Evolutionary conservation across 2,329 filamentous ascomycete genomes (phyloP).

Genomic region (Colletotrichum karsti): DNA sequence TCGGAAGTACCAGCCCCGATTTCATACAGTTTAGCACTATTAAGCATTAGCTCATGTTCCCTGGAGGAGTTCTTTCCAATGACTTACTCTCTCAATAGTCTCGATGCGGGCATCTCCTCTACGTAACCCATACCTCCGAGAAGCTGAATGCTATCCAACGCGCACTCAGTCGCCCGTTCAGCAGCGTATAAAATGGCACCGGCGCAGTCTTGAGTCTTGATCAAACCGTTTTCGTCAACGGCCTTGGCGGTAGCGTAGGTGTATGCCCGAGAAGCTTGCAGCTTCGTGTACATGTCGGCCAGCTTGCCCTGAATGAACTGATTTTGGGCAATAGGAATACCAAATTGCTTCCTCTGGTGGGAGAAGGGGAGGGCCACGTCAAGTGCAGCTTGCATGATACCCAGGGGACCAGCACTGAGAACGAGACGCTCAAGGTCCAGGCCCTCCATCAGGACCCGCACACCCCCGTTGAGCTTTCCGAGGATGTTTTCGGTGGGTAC

Average conservation of each 20-base stretch:
- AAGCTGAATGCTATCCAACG: constrained; percentile 89
- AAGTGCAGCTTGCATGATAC: constrained; percentile 91
- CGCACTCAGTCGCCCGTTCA: constrained; percentile 86
- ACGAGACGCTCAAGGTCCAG: constrained; percentile 94
- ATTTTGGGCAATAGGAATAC: constrained; percentile 85
- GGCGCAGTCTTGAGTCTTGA: constrained; percentile 91
- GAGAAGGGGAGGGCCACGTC: constrained; percentile 89
- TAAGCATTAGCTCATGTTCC: constrained; percentile 36
- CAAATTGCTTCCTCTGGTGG: constrained; percentile 91
- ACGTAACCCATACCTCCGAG: constrained; percentile 96
- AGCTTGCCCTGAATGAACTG: constrained; percentile 93
- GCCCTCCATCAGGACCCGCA: constrained; percentile 94
- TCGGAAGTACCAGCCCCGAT: constrained; percentile 97
- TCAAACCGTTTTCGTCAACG: constrained; percentile 78
- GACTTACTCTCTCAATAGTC: constrained; percentile 76
- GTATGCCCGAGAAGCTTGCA: constrained; percentile 84
- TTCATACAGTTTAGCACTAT: constrained; percentile 82
- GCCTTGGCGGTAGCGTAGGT: constrained; percentile 84
- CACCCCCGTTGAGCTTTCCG: constrained; percentile 81
- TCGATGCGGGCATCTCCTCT: constrained; percentile 91
- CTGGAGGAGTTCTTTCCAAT: background rate
- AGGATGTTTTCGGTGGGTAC: constrained; percentile 85
- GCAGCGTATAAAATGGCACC: constrained; percentile 94
- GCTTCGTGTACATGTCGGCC: constrained; percentile 97
- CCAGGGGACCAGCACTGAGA: constrained; percentile 87